phyloP scores from a whole-genome alignment of 2,329 filamentous ascomycete genomes.

The Trichoderma lentiforme region DNA sequence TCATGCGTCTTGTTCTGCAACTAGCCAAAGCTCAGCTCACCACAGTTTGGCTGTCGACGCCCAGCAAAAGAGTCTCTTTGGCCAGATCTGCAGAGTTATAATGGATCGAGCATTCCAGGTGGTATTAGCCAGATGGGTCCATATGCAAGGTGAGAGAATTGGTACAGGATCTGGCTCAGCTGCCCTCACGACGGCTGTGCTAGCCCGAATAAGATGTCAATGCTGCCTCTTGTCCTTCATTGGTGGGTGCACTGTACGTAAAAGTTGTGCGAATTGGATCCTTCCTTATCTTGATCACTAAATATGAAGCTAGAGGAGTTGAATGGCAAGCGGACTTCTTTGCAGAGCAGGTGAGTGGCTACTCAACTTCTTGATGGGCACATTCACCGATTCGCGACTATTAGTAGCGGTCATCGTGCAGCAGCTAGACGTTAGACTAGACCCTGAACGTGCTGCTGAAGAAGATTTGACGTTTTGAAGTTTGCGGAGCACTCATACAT shows the following conservation, averaged over 20 bases:
- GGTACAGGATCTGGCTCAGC: background rate
- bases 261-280: background rate
- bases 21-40: background rate
- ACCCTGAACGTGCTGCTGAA: background rate
- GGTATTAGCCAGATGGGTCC: background rate
- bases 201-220: background rate
- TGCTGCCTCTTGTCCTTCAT: background rate
- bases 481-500: background rate
- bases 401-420: background rate
- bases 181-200: background rate
- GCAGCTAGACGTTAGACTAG: background rate
- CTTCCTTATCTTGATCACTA: background rate
- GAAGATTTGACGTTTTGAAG: background rate
- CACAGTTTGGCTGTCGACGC: background rate
- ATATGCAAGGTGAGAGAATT: background rate
- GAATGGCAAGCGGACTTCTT: background rate
- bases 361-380: background rate
- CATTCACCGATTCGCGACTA: background rate
- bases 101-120: background rate
- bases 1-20: background rate
- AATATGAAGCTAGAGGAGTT: background rate
- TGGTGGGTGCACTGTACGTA: background rate
- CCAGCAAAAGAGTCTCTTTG: background rate
- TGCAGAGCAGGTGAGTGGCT: background rate
- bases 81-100: background rate